Evolutionary conservation across 2,329 filamentous ascomycete species (phyloP).

Genomic region (Eutypa lata): DNA sequence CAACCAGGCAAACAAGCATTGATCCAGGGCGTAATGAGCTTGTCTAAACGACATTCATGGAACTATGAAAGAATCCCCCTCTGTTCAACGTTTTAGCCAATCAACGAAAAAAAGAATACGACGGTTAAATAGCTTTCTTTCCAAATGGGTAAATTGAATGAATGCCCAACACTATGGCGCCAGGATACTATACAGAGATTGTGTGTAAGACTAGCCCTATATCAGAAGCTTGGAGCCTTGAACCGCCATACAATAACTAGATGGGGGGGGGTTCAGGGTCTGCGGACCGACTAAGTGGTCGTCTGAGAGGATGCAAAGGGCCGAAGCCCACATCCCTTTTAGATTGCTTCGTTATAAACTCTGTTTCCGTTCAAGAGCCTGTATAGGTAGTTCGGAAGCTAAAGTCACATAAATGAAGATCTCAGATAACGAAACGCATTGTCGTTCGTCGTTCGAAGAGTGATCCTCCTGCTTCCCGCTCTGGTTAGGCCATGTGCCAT

Average conservation of each 20-base stretch:
- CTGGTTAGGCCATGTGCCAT: background rate
- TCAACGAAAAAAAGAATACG: background rate
- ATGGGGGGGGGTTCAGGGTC: background rate
- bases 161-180: background rate
- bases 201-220: background rate
- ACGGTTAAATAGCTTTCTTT: background rate
- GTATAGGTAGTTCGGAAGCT: background rate
- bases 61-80: background rate
- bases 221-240: background rate
- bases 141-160: background rate
- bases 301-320: background rate
- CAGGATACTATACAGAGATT: background rate
- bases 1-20: background rate
- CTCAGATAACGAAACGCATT: background rate
- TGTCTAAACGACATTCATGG: background rate
- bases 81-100: background rate
- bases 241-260: background rate
- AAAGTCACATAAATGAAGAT: background rate
- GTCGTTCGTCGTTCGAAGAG: background rate
- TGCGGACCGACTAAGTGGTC: background rate
- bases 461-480: background rate
- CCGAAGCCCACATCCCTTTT: background rate
- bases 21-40: background rate
- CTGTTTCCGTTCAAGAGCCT: background rate
- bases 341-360: background rate